These are phyloP conservation scores for Pseudopithomyces maydicus DNA, from an alignment of 2,329 filamentous ascomycete species.

Conservation along the genomic window DNA sequence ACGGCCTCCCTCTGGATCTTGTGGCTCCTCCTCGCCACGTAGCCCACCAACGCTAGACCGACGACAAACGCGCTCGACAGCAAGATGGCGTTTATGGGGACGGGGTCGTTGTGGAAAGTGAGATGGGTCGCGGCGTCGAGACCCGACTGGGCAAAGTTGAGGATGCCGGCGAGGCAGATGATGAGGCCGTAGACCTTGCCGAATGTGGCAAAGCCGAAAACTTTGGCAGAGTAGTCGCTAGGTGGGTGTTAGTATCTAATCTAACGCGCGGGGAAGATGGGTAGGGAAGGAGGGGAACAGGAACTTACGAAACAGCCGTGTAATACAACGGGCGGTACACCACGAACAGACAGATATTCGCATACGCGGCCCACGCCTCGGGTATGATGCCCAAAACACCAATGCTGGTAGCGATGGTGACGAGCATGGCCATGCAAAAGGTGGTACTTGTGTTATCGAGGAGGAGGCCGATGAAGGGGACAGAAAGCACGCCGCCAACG, in stretches of 20 bases:
- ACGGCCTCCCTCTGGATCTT: slow-evolving; percentile 46
- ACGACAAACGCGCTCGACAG: slow-evolving; percentile 65
- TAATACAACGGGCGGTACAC: slow-evolving; percentile 90
- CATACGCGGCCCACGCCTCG: slow-evolving; percentile 72
- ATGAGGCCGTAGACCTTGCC: slow-evolving; percentile 93
- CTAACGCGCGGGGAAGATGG: too few species aligned
- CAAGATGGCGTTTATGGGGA: slow-evolving; percentile 76
- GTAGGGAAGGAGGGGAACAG: neutral
- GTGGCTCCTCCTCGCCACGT: slow-evolving; percentile 61
- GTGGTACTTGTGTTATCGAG: slow-evolving; percentile 78
- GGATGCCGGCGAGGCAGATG: slow-evolving; percentile 81
- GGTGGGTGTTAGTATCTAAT: neutral
- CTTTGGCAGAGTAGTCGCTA: slow-evolving; percentile 83
- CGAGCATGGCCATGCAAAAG: slow-evolving; percentile 72
- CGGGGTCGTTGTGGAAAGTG: slow-evolving; percentile 71
- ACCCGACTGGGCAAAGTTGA: slow-evolving; percentile 83
- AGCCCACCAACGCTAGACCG: slow-evolving; percentile 69
- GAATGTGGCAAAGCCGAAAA: slow-evolving; percentile 89
- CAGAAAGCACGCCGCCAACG: slow-evolving; percentile 79
- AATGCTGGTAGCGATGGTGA: slow-evolving; percentile 73
- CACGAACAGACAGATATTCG: slow-evolving; percentile 78
- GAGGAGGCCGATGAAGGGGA: slow-evolving; percentile 82
- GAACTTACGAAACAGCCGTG: slow-evolving; percentile 73
- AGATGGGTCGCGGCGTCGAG: slow-evolving; percentile 79
- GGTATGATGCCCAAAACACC: slow-evolving; percentile 78